Base-by-base conservation (phyloP, 108 stramenopile species). In the Licmophora abbreviata region DNA sequence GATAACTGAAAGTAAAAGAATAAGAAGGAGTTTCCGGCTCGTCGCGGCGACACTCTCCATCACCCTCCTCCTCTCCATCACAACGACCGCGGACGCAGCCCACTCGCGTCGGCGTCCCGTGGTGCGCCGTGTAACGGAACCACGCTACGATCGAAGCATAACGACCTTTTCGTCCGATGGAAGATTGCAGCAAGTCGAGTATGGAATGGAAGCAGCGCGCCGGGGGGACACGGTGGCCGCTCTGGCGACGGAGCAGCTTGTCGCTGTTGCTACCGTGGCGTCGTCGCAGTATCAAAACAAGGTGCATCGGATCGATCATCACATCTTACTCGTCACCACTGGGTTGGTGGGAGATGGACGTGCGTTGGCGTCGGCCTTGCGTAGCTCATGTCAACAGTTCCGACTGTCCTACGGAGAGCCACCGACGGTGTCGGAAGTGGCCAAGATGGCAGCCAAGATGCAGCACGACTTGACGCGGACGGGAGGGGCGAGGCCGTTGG, bases 281-380 rank as follows among this genome's bases (percentile, higher is more conserved):
- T n/a, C 32, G 32, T 31, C 48, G 3, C 18, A 55, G 14, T 51
- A 27, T 38, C n/a, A n/a, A n/a, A n/a, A n/a, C n/a, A 56, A 29
- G 59, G 55, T 61, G 15, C 69, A 71, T 36, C 75, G 77, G 15
- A 61, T 69, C 15, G 69, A 74, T 40, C 44, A 72, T 40, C 63
- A 63, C 29, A 34, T 70, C 18, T 61, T 57, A 49, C 15, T 67
- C 21, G 45, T 81, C n/a, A 75, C 83, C 0, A 57, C 83, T 8
- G 87, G 87, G 25, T 66, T 89, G 4, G 72, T 74, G 1, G 87
- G 87, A 0, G 87, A 89, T 61, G 66, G 71, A 7, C 68, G 74
- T 1, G 29, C 60, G 17, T 48, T 85, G 51, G 83, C 87, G n/a
- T 51, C 61, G 33, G 47, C 48, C 24, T 61, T 82, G 40, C 77